Evolutionary conservation across 768 basidiomycete genomes (phyloP).

Genomic region (Mycena polygramma): DNA sequence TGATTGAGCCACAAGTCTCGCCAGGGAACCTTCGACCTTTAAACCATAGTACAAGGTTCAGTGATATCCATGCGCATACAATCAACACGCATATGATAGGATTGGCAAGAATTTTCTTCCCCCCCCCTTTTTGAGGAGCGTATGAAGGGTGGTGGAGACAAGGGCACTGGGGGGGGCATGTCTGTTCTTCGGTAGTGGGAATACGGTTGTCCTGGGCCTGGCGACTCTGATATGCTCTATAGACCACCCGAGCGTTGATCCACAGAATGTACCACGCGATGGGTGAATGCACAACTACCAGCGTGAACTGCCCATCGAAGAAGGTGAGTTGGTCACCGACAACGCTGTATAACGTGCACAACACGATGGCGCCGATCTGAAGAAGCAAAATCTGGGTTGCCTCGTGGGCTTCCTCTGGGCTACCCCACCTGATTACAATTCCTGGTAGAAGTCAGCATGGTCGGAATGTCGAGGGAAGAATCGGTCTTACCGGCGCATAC

Average conservation of each 20-base stretch:
- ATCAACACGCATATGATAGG: not conserved
- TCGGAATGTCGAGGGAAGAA: not conserved
- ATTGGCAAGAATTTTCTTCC: not conserved
- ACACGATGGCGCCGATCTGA: conserved; percentile 3
- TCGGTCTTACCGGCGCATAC: conserved; percentile 6
- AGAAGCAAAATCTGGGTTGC: not conserved
- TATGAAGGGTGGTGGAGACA: too few relatives aligned
- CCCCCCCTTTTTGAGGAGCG: too few relatives aligned
- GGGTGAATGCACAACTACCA: conserved; percentile 5
- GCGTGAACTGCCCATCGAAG: conserved; percentile 4
- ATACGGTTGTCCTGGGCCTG: too few relatives aligned
- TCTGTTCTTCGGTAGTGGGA: too few relatives aligned
- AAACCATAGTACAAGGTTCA: conserved; percentile 10
- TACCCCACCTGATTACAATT: not conserved
- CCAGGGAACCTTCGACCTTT: conserved; percentile 10
- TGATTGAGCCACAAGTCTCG: not conserved
- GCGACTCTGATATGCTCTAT: too few relatives aligned
- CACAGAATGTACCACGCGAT: conserved; percentile 14
- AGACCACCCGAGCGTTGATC: too few relatives aligned
- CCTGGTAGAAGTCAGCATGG: not conserved
- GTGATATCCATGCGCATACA: not conserved
- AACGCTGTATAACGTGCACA: not conserved
- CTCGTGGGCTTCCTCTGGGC: not conserved
- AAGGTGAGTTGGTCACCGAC: conserved; percentile 3
- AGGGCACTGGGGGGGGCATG: too few relatives aligned